phyloP scores from a whole-genome alignment of 2,329 filamentous ascomycete species.

The Macrophomina phaseolina region DNA sequence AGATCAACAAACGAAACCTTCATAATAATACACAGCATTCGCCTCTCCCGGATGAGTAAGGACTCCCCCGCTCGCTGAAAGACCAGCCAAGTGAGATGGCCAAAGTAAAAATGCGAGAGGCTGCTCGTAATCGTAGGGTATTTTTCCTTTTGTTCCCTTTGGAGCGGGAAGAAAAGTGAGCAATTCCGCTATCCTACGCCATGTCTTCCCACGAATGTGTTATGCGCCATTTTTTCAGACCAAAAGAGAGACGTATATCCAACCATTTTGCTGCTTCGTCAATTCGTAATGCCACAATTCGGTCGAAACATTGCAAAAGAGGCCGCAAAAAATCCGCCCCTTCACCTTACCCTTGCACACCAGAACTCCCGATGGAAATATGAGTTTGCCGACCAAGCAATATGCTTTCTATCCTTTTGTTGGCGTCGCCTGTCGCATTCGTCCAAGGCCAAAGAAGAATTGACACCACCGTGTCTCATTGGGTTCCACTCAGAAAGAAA shows the following conservation, averaged over 20 bases:
- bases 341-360: slow-evolving; percentile 1
- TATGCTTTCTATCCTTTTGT: neutral
- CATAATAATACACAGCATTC: slow-evolving; percentile 15
- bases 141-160: slow-evolving; percentile 18
- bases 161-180: slow-evolving; percentile 12
- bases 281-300: neutral
- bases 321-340: neutral
- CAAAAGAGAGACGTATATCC: neutral
- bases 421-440: neutral
- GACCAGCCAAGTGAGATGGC: neutral
- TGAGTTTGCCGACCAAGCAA: neutral
- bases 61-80: neutral
- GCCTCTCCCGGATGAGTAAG: neutral
- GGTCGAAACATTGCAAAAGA: slow-evolving; percentile 5
- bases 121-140: neutral
- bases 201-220: neutral
- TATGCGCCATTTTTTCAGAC: neutral
- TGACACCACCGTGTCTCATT: neutral
- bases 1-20: slow-evolving; percentile 18
- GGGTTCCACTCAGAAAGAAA: slow-evolving; percentile 65
- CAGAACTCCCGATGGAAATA: slow-evolving; percentile 2
- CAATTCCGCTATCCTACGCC: slow-evolving; percentile 4
- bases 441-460: neutral
- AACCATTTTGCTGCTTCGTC: slow-evolving; percentile 10
- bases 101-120: neutral